These are phyloP conservation scores for Leccinum obscurum DNA, from an alignment of 768 basidiomycete genomes.

Conservation along the genomic window DNA sequence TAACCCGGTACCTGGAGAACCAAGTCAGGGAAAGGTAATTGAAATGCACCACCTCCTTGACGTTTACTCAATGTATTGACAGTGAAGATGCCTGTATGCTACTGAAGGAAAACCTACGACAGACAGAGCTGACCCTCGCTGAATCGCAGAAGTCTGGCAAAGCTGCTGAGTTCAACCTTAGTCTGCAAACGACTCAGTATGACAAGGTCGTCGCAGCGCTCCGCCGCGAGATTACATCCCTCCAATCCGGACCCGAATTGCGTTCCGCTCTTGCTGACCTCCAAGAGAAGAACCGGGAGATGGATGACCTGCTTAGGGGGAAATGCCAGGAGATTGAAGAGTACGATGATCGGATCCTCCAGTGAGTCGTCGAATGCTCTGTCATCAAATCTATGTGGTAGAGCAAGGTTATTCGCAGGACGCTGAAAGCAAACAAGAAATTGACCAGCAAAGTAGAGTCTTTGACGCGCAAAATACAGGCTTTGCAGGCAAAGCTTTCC, in stretches of 20 bases:
- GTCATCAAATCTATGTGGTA: conserved; percentile 5
- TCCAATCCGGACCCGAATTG: conserved; percentile 56
- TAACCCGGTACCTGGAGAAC: conserved; percentile 61
- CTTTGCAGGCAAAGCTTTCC: conserved; percentile 64
- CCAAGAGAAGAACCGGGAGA: conserved; percentile 69
- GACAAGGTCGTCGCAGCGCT: conserved; percentile 62
- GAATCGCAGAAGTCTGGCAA: conserved; percentile 58
- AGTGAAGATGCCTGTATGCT: conserved; percentile 49
- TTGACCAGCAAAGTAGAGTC: conserved; percentile 67
- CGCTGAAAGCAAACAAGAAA: conserved; percentile 81
- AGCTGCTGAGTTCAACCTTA: conserved; percentile 64
- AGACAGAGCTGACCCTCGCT: conserved; percentile 44
- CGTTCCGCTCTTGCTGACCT: conserved; percentile 57
- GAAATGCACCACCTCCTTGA: background rate
- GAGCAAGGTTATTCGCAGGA: conserved; percentile 40
- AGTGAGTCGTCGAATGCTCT: conserved; percentile 42
- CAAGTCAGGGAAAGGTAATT: conserved; percentile 63
- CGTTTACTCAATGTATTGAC: conserved; percentile 9
- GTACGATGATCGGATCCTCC: conserved; percentile 78
- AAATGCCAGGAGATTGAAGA: conserved; percentile 83
- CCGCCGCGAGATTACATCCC: conserved; percentile 52
- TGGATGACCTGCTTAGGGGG: conserved; percentile 67
- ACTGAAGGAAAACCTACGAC: conserved; percentile 43
- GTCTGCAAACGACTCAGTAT: conserved; percentile 63
- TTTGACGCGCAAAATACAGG: conserved; percentile 71